phyloP scores from a whole-genome alignment of 306 rosid genomes.

The Alnus glutinosa region DNA sequence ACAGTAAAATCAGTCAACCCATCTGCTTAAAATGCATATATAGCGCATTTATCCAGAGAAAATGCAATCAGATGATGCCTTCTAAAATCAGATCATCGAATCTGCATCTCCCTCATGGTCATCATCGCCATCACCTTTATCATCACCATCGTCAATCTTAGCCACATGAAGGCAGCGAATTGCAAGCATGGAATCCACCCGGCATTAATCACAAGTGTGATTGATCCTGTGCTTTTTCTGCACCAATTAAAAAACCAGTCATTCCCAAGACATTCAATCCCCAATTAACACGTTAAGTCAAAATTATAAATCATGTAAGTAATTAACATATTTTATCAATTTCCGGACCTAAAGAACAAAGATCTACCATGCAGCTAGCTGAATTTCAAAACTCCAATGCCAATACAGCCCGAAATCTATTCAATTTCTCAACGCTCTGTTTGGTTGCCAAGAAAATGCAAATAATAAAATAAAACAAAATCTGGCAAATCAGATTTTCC shows the following conservation, averaged over 20 bases:
- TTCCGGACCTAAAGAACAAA: conserved; percentile 5
- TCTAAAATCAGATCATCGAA: conserved; percentile 37
- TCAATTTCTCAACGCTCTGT: conserved; percentile 24
- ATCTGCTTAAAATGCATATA: conserved; percentile 49
- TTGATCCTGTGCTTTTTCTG: conserved; percentile 39
- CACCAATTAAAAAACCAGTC: conserved; percentile 25
- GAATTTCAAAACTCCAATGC: not conserved
- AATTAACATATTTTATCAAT: not conserved
- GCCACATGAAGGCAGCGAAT: conserved; percentile 30
- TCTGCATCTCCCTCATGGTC: conserved; percentile 21
- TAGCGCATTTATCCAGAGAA: conserved; percentile 34
- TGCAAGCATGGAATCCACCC: conserved; percentile 18
- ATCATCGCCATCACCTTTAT: not conserved
- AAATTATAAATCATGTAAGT: not conserved
- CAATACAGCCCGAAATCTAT: conserved; percentile 8
- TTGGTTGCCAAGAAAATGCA: conserved; percentile 18
- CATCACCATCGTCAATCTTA: conserved; percentile 20
- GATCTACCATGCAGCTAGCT: conserved; percentile 7
- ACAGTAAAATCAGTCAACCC: conserved; percentile 39
- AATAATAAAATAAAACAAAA: conserved; percentile 14
- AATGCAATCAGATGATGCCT: conserved; percentile 35
- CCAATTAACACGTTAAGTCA: not conserved
- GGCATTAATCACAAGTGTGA: conserved; percentile 17
- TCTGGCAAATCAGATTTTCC: conserved; percentile 14
- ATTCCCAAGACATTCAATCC: not conserved